Evolutionary conservation across 371 early-diverging fungal species (phyloP), one percentile per base, ranked within the genome.

Genomic region (Lichtheimia ornata): DNA sequence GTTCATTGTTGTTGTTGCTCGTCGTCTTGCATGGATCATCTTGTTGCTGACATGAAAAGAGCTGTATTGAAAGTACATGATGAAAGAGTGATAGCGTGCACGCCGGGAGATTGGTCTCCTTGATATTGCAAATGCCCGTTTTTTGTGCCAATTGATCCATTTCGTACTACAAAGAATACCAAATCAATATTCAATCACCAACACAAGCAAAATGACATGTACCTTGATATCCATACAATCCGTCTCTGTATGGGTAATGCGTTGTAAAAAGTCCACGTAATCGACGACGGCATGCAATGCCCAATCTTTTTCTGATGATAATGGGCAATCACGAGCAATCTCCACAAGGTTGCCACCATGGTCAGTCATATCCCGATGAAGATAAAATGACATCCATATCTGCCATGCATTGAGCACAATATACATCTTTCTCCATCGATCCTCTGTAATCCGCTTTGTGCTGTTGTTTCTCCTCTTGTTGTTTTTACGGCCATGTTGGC

Each of bases 331-430:
- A 35, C 35, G 35, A 35, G 35, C 35, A 35, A 35, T 35, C 5
- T 35, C 35, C 9, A 11, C 35, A 35, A 35, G 35, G 11, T 2
- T 35, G 9, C 11, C 44, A 20, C 44, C 56, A 17, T 14, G 22
- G 5, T 9, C 1, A 15, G 20, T 47, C 18, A 50, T 56, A 41
- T 58, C 56, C 22, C 50, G 59, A 47, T 67, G 56, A 5, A 68
- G 43, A 45, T 68, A 64, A 20, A 68, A 57, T 11, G 64, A 47
- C 22, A 68, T 54, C 69, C 69, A 68, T 1, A 30, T 35, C 6
- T 57, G 44, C 69, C 69, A 68, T 6, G 63, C 63, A 50, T 51
- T 50, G 6, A 68, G 53, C n/a, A 68, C 56, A 12, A n/a, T 13
- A 11, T 35, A 35, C 35, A 35, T 35, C 11, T 11, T 35, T 35